Percentiles rank a stretch among this genome's conserved stretches.
phyloP scores from a whole-genome alignment of 2,329 filamentous ascomycete species.

The Aspergillus chevalieri region DNA sequence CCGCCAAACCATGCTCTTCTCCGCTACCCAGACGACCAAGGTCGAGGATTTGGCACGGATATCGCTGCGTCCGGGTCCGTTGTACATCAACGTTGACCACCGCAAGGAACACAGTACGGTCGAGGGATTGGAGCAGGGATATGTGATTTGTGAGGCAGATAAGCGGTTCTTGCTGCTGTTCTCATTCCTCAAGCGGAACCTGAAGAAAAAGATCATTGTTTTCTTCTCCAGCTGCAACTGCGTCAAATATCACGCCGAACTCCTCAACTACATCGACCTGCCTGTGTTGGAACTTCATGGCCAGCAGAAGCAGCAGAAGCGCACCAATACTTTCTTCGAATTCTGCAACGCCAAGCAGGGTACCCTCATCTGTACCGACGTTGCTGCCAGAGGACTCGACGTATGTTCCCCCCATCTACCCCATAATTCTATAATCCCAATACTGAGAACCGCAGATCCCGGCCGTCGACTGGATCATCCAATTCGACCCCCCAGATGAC shows the following conservation, averaged over 20 bases:
- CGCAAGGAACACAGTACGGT: conserved; percentile 85
- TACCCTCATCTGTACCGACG: conserved; percentile 91
- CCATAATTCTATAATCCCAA: not conserved
- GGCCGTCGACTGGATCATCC: conserved; percentile 90
- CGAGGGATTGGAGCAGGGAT: conserved; percentile 90
- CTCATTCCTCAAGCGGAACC: conserved; percentile 85
- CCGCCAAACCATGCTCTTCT: conserved; percentile 96
- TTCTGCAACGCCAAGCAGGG: conserved; percentile 82
- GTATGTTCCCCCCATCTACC: conserved; percentile 40
- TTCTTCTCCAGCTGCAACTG: conserved; percentile 91
- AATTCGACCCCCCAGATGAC: conserved; percentile 92
- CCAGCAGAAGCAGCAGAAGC: conserved; percentile 97
- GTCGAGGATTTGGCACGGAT: conserved; percentile 95
- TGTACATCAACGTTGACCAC: conserved; percentile 97
- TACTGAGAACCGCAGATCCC: conserved; percentile 57
- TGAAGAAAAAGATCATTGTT: conserved; percentile 96
- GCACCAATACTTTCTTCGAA: conserved; percentile 98
- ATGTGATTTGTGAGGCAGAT: conserved; percentile 87
- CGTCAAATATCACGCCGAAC: conserved; percentile 91
- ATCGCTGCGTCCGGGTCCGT: conserved; percentile 78
- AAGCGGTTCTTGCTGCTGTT: conserved; percentile 91
- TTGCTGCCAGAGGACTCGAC: conserved; percentile 89
- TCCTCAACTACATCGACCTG: conserved; percentile 96
- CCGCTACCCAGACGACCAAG: conserved; percentile 95
- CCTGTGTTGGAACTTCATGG: conserved; percentile 81